phyloP scores from a whole-genome alignment of 345 rosid genomes.

The Salix dunnii region DNA sequence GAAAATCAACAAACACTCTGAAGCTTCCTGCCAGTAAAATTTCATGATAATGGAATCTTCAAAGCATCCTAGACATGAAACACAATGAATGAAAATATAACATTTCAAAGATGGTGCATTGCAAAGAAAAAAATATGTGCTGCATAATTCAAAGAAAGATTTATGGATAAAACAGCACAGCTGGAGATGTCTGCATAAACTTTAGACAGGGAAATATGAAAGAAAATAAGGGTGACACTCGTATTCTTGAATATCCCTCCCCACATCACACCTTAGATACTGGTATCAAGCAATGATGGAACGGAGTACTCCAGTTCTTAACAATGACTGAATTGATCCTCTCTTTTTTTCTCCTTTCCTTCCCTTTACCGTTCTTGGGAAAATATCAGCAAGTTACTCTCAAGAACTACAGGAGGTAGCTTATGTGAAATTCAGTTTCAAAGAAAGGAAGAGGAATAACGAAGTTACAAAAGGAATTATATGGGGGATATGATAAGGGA shows the following conservation, averaged over 20 bases:
- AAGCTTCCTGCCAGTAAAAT: not conserved
- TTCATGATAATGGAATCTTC: not conserved
- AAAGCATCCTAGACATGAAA: not conserved
- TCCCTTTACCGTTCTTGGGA: not conserved
- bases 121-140: too few relatives aligned
- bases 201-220: too few relatives aligned
- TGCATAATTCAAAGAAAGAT: too few relatives aligned
- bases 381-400: not conserved
- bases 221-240: too few relatives aligned
- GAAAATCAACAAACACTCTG: conserved; percentile 1
- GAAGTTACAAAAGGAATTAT: not conserved
- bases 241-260: too few relatives aligned
- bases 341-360: not conserved
- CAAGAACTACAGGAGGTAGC: not conserved
- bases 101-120: not conserved
- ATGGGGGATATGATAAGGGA: not conserved
- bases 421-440: not conserved
- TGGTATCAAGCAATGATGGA: too few relatives aligned
- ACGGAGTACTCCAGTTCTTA: too few relatives aligned
- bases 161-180: too few relatives aligned
- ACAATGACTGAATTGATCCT: too few relatives aligned
- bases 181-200: too few relatives aligned
- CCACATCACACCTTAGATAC: too few relatives aligned
- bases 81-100: not conserved
- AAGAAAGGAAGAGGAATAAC: not conserved